These are phyloP conservation scores for Hawksworthiomyces lignivorus DNA, from an alignment of 2,329 filamentous ascomycete species.

Conservation along the genomic window DNA sequence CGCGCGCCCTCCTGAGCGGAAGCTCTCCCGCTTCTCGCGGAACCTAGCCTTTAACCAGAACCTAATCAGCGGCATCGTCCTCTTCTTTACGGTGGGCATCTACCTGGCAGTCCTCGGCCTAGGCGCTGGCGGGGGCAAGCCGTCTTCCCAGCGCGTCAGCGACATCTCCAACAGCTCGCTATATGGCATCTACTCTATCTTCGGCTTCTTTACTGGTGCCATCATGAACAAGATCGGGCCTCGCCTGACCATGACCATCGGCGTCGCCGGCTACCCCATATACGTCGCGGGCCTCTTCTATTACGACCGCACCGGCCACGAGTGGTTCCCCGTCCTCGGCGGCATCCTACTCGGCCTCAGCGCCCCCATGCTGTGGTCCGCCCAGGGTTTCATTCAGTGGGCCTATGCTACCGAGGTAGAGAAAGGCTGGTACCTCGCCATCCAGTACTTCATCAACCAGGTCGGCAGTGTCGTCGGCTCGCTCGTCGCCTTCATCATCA, in stretches of 20 bases:
- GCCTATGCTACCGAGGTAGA: neutral
- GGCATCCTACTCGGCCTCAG: neutral
- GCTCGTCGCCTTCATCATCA: neutral
- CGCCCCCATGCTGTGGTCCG: neutral
- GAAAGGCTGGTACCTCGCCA: neutral
- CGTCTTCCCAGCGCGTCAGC: neutral
- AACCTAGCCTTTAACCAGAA: neutral
- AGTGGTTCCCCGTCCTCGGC: neutral
- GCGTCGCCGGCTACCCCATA: neutral
- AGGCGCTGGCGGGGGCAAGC: neutral
- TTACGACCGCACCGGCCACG: neutral
- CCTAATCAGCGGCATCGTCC: neutral
- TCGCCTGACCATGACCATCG: neutral
- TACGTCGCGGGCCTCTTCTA: neutral
- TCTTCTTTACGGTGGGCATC: neutral
- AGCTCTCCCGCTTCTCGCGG: no score
- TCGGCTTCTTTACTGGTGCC: neutral
- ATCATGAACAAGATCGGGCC: neutral
- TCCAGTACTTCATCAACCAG: neutral
- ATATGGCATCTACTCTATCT: no score
- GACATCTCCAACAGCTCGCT: neutral
- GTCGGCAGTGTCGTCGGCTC: neutral
- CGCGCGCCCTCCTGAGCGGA: no score
- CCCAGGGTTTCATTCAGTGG: neutral
- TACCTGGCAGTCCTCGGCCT: neutral